These are phyloP conservation scores for Acorus gramineus DNA, from an alignment of 106 monocot genomes.

Conservation along the genomic window DNA sequence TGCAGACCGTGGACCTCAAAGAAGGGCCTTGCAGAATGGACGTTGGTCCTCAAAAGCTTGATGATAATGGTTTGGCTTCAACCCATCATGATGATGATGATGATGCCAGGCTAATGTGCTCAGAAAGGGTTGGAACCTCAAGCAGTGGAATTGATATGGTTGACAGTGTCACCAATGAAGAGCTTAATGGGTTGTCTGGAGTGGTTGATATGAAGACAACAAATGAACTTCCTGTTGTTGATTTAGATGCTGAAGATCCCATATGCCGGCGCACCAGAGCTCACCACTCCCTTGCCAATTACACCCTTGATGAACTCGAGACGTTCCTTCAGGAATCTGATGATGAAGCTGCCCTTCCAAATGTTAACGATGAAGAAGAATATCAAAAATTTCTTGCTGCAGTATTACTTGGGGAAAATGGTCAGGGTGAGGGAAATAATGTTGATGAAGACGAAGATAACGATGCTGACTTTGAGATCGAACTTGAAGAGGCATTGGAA, in stretches of 20 bases:
- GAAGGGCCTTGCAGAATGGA: background rate
- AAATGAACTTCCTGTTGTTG: background rate
- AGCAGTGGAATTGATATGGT: constrained; percentile 5
- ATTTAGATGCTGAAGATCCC: constrained; percentile 49
- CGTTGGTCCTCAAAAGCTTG: background rate
- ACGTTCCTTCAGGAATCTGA: constrained; percentile 95
- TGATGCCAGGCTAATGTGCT: background rate
- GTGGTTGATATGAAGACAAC: too few relatives aligned
- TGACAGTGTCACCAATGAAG: constrained; percentile 5
- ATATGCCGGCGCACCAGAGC: constrained; percentile 85
- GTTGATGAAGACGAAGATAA: constrained; percentile 92
- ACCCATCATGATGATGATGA: background rate
- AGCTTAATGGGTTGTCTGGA: background rate
- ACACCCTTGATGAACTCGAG: constrained; percentile 84
- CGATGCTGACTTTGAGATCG: constrained; percentile 87
- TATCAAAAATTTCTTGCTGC: constrained; percentile 85
- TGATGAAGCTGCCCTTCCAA: constrained; percentile 53
- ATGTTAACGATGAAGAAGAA: constrained; percentile 80
- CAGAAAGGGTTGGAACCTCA: background rate
- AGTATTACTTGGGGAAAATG: constrained; percentile 39
- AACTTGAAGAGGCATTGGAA: constrained; percentile 87
- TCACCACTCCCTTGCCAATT: constrained; percentile 65
- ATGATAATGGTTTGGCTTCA: background rate
- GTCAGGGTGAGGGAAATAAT: constrained; percentile 15
- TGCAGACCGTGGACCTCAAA: constrained; percentile 8